Conservation (phyloP, 2,329 filamentous ascomycete species). For the Aspergillus tamarii region DNA sequence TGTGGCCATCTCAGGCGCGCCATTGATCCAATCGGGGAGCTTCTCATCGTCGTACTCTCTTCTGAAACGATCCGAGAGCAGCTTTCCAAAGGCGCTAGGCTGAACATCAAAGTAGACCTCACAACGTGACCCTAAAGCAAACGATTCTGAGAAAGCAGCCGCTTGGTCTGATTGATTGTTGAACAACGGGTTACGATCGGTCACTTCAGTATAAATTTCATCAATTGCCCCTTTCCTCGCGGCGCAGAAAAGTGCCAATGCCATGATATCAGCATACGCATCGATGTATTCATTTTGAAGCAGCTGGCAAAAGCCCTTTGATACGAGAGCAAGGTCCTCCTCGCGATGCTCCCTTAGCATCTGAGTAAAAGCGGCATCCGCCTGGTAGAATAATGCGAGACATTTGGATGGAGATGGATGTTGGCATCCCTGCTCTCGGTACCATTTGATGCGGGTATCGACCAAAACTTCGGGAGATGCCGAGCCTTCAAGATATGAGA, state of each 20-base stretch:
- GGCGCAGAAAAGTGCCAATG: slow-evolving; percentile 61
- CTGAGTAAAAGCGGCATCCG: slow-evolving; percentile 33
- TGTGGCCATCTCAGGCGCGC: slow-evolving; percentile 53
- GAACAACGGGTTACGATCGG: slow-evolving; percentile 64
- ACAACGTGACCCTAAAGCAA: slow-evolving; percentile 65
- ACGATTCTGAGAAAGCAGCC: slow-evolving; percentile 65
- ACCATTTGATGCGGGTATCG: slow-evolving; percentile 47
- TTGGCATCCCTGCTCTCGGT: slow-evolving; percentile 41
- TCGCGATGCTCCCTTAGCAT: slow-evolving; percentile 35
- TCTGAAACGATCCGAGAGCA: slow-evolving; percentile 47
- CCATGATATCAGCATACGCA: slow-evolving; percentile 57
- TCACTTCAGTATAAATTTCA: slow-evolving; percentile 66
- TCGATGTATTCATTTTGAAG: slow-evolving; percentile 41
- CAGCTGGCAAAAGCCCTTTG: slow-evolving; percentile 40
- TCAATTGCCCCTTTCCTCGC: slow-evolving; percentile 61
- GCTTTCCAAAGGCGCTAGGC: slow-evolving; percentile 52
- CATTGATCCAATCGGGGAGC: slow-evolving; percentile 55
- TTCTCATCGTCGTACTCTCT: slow-evolving; percentile 50
- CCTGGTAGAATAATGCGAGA: slow-evolving; percentile 43
- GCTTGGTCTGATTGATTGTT: slow-evolving; percentile 65
- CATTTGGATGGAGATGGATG: slow-evolving; percentile 39
- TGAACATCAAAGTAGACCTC: slow-evolving; percentile 64
- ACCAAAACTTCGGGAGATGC: slow-evolving; percentile 41
- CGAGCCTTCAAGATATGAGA: slow-evolving; percentile 46
- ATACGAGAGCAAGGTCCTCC: slow-evolving; percentile 42